Evolutionary conservation across 2,329 filamentous ascomycete species (phyloP), one percentile per base, ranked within the genome.

Genomic region (Hypomyces rosellus): DNA sequence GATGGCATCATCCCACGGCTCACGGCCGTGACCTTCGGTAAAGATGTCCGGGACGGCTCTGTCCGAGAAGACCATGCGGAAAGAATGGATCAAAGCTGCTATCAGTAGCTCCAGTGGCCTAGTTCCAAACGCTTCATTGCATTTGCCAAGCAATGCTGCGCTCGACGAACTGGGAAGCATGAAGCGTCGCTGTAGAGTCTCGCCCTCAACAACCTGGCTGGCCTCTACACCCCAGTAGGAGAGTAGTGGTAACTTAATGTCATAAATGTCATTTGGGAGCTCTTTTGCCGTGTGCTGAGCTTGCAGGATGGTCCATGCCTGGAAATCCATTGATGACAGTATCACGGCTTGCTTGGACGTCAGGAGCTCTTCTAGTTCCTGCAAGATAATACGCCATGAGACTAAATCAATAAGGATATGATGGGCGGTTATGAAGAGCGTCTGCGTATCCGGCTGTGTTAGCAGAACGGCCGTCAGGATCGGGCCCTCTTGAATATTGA

Each of bases 351-450:
- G 20, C 30, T 11, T 38, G 11, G 3, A 8, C 22, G 64, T 56
- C 9, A 73, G 58, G 1, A 70, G 51, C 5, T 66, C 64, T 45
- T 74, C 70, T 2, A 74, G 56, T 40, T 74, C 69, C 44, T 69
- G 65, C 0, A 74, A 58, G 1, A 74, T 55, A 3, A 73, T 57
- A 7, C 70, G 60, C 71, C 71, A 74, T 1, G 69, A 69, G 3
- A 74, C 69, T 4, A 74, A 55, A 47, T 73, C 70, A 43, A 73
- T 65, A 9, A 66, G 61, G 5, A 68, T 57, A 46, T 68, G 65
- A 34, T 66, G 63, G 5, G 56, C 56, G 5, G 58, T 57, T 20
- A 69, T 39, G 36, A 63, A 66, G 4, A 68, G 49, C 5, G 51
- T 54, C 9, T 55, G 20, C 7, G 14, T 3, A 4, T 22, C 18